Percentiles rank a stretch among this genome's conserved stretches.
phyloP scores from a whole-genome alignment of 2,329 filamentous ascomycete species.

The Ophiostoma triangulosporum region DNA sequence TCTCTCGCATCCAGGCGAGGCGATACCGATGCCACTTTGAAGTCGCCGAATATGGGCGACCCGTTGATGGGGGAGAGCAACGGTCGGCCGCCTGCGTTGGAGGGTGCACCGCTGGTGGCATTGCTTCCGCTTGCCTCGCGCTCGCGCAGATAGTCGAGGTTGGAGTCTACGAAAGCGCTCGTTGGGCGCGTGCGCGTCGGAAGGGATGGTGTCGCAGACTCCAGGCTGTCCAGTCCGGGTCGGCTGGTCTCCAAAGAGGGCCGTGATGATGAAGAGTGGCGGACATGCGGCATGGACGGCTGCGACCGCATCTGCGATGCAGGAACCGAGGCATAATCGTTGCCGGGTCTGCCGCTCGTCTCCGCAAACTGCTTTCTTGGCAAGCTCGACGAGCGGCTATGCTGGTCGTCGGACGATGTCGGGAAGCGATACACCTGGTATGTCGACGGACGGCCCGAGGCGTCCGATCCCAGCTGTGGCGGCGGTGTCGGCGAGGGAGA shows the following conservation, averaged over 20 bases:
- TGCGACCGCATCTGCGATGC: slow-evolving; percentile 3
- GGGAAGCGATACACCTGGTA: slow-evolving; percentile 31
- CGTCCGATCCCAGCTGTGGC: slow-evolving; percentile 13
- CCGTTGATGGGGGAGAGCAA: slow-evolving; percentile 23
- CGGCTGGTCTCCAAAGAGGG: slow-evolving; percentile 60
- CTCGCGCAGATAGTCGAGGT: slow-evolving; percentile 70
- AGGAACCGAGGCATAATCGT: slow-evolving; percentile 16
- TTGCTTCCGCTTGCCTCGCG: slow-evolving; percentile 35
- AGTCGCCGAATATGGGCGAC: slow-evolving; percentile 21
- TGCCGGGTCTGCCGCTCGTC: not conserved
- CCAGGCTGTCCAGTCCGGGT: slow-evolving; percentile 49
- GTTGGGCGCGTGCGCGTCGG: slow-evolving; percentile 50
- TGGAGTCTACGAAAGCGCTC: slow-evolving; percentile 73
- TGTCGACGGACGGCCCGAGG: slow-evolving; percentile 22
- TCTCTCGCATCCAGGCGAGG: slow-evolving; percentile 11
- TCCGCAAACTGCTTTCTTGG: slow-evolving; percentile 16
- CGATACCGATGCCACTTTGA: not conserved
- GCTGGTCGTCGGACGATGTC: slow-evolving; percentile 22
- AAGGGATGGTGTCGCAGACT: slow-evolving; percentile 29
- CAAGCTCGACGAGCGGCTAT: slow-evolving; percentile 25
- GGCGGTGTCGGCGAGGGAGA: slow-evolving; percentile 39
- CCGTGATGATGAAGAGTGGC: slow-evolving; percentile 37
- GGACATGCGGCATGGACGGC: slow-evolving; percentile 23
- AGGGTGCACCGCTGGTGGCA: not conserved
- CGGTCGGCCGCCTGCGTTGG: slow-evolving; percentile 29